These are phyloP conservation scores for Mycocentrospora acerina DNA, from an alignment of 2,329 filamentous ascomycete species.

Conservation along the genomic window DNA sequence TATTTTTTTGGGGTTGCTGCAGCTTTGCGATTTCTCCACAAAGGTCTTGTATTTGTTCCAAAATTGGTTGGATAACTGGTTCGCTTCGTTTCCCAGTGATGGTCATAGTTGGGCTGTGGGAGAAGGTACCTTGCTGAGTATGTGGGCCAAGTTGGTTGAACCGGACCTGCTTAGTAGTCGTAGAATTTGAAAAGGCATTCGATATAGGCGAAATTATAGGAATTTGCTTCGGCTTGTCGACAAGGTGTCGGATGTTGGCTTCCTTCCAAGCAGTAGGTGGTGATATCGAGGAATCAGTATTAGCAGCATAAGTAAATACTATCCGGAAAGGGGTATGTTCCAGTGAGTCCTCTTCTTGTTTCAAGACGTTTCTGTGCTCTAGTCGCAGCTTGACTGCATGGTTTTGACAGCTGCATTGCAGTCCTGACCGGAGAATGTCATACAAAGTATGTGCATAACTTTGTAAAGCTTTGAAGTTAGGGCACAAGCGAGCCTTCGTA, in stretches of 20 bases:
- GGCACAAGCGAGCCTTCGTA: slow-evolving; percentile 7
- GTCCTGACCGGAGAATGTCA: slow-evolving; percentile 11
- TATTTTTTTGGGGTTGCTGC: slow-evolving; percentile 10
- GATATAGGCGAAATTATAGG: background rate
- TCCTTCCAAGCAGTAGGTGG: slow-evolving; percentile 8
- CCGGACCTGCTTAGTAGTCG: slow-evolving; percentile 4
- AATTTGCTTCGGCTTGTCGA: slow-evolving; percentile 6
- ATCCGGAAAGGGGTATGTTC: slow-evolving; percentile 16
- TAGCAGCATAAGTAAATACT: slow-evolving; percentile 12
- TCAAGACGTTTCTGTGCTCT: slow-evolving; percentile 8
- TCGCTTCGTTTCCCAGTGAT: background rate
- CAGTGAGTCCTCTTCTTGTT: slow-evolving; percentile 8
- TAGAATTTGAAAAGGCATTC: background rate
- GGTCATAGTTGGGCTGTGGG: background rate
- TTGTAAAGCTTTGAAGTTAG: slow-evolving; percentile 24
- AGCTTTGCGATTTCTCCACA: slow-evolving; percentile 15
- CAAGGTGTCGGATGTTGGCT: slow-evolving; percentile 15
- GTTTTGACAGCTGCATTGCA: slow-evolving; percentile 18
- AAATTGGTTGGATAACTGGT: background rate
- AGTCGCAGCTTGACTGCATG: slow-evolving; percentile 27
- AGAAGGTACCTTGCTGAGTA: background rate
- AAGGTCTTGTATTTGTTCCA: slow-evolving; percentile 13
- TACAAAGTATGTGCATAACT: slow-evolving; percentile 16
- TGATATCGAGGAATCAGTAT: background rate
- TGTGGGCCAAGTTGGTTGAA: slow-evolving; percentile 6